These are phyloP conservation scores for Tricholoma terreum DNA, from an alignment of 768 basidiomycete species.

Conservation along the genomic window DNA sequence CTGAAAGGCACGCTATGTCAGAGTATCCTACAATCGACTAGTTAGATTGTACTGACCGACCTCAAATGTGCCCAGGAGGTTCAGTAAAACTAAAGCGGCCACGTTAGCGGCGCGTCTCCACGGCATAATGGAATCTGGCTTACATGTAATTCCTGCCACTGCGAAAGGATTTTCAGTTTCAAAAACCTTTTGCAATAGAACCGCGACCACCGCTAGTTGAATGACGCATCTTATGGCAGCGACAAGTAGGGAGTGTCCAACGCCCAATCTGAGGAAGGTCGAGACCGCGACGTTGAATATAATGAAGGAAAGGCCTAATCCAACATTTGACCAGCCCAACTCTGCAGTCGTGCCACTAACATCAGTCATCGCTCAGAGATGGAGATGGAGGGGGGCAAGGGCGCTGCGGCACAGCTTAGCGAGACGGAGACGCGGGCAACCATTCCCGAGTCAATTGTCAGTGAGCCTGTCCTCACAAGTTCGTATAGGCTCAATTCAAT, in stretches of 20 bases:
- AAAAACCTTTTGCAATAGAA: constrained; percentile 71
- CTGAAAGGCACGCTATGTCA: constrained; percentile 31
- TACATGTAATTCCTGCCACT: constrained; percentile 71
- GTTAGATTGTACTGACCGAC: constrained; percentile 46
- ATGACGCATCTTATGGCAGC: constrained; percentile 73
- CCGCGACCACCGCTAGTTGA: constrained; percentile 73
- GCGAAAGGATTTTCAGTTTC: constrained; percentile 71
- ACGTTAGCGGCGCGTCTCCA: not conserved
- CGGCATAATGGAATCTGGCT: constrained; percentile 29
- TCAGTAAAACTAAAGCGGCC: constrained; percentile 52
- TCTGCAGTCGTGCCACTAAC: constrained; percentile 15
- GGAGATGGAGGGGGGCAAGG: not conserved
- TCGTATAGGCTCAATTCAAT: too few relatives aligned
- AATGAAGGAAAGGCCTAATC: constrained; percentile 72
- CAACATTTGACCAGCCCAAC: constrained; percentile 73
- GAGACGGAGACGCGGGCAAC: too few relatives aligned
- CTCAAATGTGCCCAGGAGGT: constrained; percentile 75
- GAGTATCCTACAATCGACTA: not conserved
- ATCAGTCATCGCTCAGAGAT: not conserved
- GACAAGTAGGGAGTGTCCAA: constrained; percentile 64
- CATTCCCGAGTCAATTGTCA: too few relatives aligned
- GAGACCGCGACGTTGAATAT: constrained; percentile 70
- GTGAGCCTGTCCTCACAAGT: too few relatives aligned
- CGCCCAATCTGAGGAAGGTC: constrained; percentile 57
- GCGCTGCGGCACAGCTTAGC: not conserved